A percentile compares a stretch with the other conserved stretches of the same genome.
These are phyloP conservation scores for Microsporum canis DNA, from an alignment of 2,329 filamentous ascomycete genomes.

Conservation along the genomic window DNA sequence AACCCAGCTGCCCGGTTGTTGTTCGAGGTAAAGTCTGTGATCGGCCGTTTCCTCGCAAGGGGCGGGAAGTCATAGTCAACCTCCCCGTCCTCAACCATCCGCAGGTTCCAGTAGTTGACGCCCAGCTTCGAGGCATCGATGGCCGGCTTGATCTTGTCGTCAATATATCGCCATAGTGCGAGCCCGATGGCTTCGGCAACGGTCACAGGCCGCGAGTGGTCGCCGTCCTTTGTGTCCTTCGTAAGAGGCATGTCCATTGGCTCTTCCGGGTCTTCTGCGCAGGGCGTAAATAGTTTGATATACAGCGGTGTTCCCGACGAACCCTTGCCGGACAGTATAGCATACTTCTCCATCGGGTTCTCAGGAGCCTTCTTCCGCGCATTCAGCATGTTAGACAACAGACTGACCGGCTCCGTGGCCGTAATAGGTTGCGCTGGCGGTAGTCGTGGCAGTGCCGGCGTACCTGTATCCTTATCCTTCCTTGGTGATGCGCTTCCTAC, in stretches of 20 bases:
- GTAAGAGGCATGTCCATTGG: constrained; percentile 48
- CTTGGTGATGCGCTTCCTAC: constrained; percentile 37
- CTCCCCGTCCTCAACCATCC: constrained; percentile 59
- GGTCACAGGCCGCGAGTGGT: constrained; percentile 38
- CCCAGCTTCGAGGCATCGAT: constrained; percentile 43
- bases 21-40: constrained; percentile 55
- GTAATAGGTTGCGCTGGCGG: constrained; percentile 47
- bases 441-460: constrained; percentile 37
- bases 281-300: constrained; percentile 53
- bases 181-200: constrained; percentile 54
- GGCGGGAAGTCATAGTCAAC: constrained; percentile 56
- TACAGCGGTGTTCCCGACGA: constrained; percentile 46
- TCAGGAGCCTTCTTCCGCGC: constrained; percentile 45
- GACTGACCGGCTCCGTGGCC: constrained; percentile 41
- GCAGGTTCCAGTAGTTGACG: constrained; percentile 52
- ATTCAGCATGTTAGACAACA: constrained; percentile 47
- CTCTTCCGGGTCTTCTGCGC: constrained; percentile 44
- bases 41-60: constrained; percentile 44
- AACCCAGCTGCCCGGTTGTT: constrained; percentile 48
- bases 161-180: constrained; percentile 49
- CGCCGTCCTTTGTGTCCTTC: constrained; percentile 44
- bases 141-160: constrained; percentile 45
- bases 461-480: constrained; percentile 32
- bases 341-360: constrained; percentile 53
- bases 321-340: constrained; percentile 49